Evolutionary conservation across 495 filamentous ascomycete genomes (phyloP), one percentile per base, ranked within the genome.

Genomic region (Staphylotrichum tortipilum): DNA sequence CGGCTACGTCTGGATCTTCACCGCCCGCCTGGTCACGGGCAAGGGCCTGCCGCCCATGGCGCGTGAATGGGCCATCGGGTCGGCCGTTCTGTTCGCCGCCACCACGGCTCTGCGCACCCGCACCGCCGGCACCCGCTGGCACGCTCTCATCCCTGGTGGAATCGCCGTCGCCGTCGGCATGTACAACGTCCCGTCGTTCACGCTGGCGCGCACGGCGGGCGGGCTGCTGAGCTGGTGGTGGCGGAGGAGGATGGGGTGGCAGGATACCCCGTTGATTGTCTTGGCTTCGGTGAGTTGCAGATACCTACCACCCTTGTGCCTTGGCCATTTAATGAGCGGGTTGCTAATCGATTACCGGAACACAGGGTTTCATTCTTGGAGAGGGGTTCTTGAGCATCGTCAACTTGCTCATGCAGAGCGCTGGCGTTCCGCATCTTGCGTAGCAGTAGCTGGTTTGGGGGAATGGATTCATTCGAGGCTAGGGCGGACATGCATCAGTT

Each of bases 111-210:
- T 88, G 18, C 82, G 86, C 43, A 84, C 85, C 11, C 68, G 43
- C 19, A 52, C 47, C 3, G 31, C 47, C 15, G 63, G 71, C 53
- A 75, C 65, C 53, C 60, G 50, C 24, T 80, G 76, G 79, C 72
- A 77, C 40, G 60, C 76, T 17, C 80, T 73, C 58, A 75, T 98
- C 21, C 92, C 92, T 0, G 89, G 92, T 2, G 92, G 92, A 1
- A 97, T 98, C 66, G 92, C 92, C 29, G 89, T 96, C 30, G 90
- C 90, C 33, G 88, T 95, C 75, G 89, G 92, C 24, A 98, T 98
- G 79, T 99, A 97, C 69, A 99, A 97, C 58, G 84, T 87, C 3
- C 94, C 94, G 0, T 92, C 87, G 0, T 99, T 99, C 58, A 97
- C 94, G 0, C 75, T 99, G 4, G 90, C 94, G 2, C 69, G 94